Conservation (phyloP, 306 rosid species). For the Quercus wislizeni region DNA sequence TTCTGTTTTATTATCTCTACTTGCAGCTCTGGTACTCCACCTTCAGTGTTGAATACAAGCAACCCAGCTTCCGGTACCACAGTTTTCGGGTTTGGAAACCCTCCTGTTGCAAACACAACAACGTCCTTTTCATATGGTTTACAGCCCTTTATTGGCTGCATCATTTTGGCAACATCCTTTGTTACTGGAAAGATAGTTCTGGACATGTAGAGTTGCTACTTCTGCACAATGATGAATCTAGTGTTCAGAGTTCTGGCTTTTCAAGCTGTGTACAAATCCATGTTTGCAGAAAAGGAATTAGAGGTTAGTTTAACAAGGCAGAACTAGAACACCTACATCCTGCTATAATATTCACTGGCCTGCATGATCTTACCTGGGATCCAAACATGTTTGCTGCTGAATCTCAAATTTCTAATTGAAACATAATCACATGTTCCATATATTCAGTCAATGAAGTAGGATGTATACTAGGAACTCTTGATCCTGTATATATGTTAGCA, state of each 20-base stretch:
- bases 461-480: slow-evolving; percentile 13
- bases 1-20: slow-evolving; percentile 8
- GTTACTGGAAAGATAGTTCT: slow-evolving; percentile 29
- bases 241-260: slow-evolving; percentile 6
- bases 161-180: slow-evolving; percentile 39
- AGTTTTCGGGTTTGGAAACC: slow-evolving; percentile 39
- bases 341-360: not conserved
- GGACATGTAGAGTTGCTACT: slow-evolving; percentile 20
- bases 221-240: slow-evolving; percentile 7
- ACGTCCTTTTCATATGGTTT: slow-evolving; percentile 43
- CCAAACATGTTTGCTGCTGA: not conserved
- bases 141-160: slow-evolving; percentile 46
- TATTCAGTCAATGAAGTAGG: slow-evolving; percentile 11
- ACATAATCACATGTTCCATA: not conserved
- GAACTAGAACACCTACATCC: not conserved
- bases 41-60: slow-evolving; percentile 63
- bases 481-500: slow-evolving; percentile 26
- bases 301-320: slow-evolving; percentile 19
- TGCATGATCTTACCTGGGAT: slow-evolving; percentile 18
- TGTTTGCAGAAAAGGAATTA: slow-evolving; percentile 18
- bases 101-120: slow-evolving; percentile 40
- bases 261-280: slow-evolving; percentile 32
- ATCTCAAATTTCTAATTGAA: slow-evolving; percentile 4
- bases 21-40: slow-evolving; percentile 53
- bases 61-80: slow-evolving; percentile 56